Base-by-base conservation (phyloP, 129 eudicot species). In the Solidago caesia region DNA sequence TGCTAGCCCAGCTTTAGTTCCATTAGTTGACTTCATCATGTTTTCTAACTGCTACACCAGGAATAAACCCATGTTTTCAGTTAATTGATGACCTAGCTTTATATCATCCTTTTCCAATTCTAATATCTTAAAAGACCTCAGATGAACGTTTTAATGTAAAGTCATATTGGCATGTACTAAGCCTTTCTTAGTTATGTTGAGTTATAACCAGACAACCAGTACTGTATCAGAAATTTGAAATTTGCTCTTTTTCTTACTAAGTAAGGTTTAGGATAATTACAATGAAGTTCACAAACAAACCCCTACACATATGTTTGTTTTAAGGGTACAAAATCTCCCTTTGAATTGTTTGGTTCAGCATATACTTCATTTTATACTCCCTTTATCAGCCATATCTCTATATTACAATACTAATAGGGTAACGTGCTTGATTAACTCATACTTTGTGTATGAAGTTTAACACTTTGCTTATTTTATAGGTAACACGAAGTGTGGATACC, bases 401-500 rank as follows among this genome's bases (percentile, higher is more conserved):
- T 45, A 7, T 46, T 33, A 33, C 4, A 45, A 15, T 71, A 47
- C 48, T 49, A 12, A 14, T 43, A 51, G n/a, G 56, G 67, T 11
- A 59, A 61, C 56, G 15, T 77, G 47, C 69, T 45, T 11, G 49
- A 44, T 33, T 4, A 44, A 67, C 41, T 56, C 5, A 2, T 49
- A 44, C 45, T 64, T 76, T 47, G 7, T 67, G 42, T 42, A 43
- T 53, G 42, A 66, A 51, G 10, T 62, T 67, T 7, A 57, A 12
- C 69, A 62, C 56, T 60, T 45, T 45, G 27, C 59, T 53, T 25
- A 64, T 62, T 60, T 10, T 45, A 51, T 78, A 95, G 99, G 99
- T 95, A 44, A 95, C 99, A 45, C 87, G 97, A 87, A 95, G 99
- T 82, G 96, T 95, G 44, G 99, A 95, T 75, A 95, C 95, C 58